phyloP scores from a whole-genome alignment of 495 filamentous ascomycete genomes.

The Penicillium flavigenum region DNA sequence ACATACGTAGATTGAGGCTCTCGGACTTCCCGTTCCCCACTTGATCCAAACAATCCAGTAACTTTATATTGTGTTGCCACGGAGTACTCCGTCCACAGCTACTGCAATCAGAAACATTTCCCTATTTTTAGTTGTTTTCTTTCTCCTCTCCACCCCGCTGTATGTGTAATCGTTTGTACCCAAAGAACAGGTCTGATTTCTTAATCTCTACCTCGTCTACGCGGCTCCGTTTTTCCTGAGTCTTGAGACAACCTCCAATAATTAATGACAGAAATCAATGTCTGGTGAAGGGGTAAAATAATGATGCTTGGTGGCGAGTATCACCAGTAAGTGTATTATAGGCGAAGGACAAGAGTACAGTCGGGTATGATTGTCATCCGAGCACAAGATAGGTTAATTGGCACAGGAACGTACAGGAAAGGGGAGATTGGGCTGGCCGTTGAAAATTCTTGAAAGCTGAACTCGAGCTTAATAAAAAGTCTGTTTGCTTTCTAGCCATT shows the following conservation, averaged over 20 bases:
- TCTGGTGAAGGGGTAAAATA: background rate
- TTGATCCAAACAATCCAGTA: background rate
- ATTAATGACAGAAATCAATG: background rate
- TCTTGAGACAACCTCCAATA: background rate
- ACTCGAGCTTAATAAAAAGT: background rate
- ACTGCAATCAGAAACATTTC: background rate
- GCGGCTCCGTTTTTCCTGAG: background rate
- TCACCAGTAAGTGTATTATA: background rate
- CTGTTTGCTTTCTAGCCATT: background rate
- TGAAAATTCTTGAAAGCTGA: too few species aligned
- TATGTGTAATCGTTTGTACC: background rate
- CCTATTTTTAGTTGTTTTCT: background rate
- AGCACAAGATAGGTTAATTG: background rate
- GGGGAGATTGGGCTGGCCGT: background rate
- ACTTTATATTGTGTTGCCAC: background rate
- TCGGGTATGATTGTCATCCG: background rate
- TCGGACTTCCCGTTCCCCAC: conserved; percentile 3
- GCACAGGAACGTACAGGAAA: background rate
- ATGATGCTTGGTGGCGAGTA: background rate
- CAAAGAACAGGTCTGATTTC: background rate
- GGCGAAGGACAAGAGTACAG: background rate
- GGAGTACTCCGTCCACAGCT: too few species aligned
- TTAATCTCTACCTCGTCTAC: background rate
- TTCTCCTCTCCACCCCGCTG: background rate
- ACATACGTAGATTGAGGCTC: background rate